Evolutionary conservation across 306 rosid species (phyloP), one percentile per base, ranked within the genome.

Genomic region (Pueraria montana): DNA sequence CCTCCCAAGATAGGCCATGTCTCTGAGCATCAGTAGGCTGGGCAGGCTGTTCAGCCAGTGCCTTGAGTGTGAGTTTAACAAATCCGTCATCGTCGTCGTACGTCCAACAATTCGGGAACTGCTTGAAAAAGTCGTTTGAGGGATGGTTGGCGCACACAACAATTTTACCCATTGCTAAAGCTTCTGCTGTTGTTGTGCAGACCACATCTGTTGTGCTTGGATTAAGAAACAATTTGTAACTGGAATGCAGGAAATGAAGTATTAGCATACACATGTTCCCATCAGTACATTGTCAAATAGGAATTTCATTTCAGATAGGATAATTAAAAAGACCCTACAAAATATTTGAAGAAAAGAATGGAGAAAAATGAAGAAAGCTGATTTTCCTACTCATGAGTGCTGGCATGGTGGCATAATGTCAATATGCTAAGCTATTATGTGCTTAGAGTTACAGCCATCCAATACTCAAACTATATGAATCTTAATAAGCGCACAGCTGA

Each of bases 111-210:
- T 93, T 96, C 0, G 98, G 91, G 61, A 96, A 93, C 91, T 93
- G 94, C 90, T 90, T 93, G 90, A 96, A 96, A 89, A 96, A 96
- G n/a, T 96, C 94, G 67, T 96, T 96, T 56, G 99, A 96, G 80
- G 92, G 89, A 83, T 96, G 98, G 69, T 93, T 86, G 40, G 98
- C 97, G 5, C 98, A 96, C 21, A 93, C 83, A 48, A 93, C 93
- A 27, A 93, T 83, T 84, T 93, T 96, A 0, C 97, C 98, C 99
- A 93, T 96, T 46, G 99, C 99, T 84, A 96, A 86, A 48, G 99
- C 98, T 88, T 96, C 99, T 38, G 98, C 97, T n/a, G 98, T 90
- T n/a, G 99, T 90, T 1, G 99, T 96, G 86, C 99, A 96, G 58
- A 96, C 97, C 84, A 93, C 98, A 34, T 96, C 98, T 32, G 99